Conservation (phyloP, 2,329 filamentous ascomycete genomes). For the Trichoderma polysporum region DNA sequence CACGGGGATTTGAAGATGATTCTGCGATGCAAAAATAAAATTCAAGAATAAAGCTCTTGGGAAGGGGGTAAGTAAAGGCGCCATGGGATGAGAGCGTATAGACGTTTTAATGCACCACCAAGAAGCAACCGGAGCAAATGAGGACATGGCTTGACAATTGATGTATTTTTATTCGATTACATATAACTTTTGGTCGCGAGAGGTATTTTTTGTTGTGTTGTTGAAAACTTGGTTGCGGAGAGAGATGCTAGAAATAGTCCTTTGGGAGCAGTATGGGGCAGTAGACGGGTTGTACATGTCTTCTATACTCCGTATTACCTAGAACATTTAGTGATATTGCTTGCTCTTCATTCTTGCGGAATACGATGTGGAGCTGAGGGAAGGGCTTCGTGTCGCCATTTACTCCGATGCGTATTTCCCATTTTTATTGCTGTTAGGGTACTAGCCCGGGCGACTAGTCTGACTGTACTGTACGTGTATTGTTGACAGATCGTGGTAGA, state of each 20-base stretch:
- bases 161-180: slow-evolving; percentile 20
- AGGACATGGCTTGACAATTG: slow-evolving; percentile 13
- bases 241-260: not conserved
- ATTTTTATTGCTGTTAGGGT: not conserved
- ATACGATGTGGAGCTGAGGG: not conserved
- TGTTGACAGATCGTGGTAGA: not conserved
- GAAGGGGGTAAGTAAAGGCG: not conserved
- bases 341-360: not conserved
- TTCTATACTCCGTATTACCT: not conserved
- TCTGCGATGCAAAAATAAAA: not conserved
- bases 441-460: not conserved
- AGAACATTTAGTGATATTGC: not conserved
- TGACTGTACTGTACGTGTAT: not conserved
- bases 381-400: not conserved
- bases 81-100: slow-evolving; percentile 6
- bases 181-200: not conserved
- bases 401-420: not conserved
- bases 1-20: not conserved
- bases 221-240: not conserved
- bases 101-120: slow-evolving; percentile 17
- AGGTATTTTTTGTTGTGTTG: not conserved
- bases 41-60: not conserved
- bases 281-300: not conserved
- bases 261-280: too few relatives aligned
- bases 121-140: slow-evolving; percentile 11